These are phyloP conservation scores for Gloeopeniophorella convolvens DNA, from an alignment of 768 basidiomycete genomes.

Conservation along the genomic window DNA sequence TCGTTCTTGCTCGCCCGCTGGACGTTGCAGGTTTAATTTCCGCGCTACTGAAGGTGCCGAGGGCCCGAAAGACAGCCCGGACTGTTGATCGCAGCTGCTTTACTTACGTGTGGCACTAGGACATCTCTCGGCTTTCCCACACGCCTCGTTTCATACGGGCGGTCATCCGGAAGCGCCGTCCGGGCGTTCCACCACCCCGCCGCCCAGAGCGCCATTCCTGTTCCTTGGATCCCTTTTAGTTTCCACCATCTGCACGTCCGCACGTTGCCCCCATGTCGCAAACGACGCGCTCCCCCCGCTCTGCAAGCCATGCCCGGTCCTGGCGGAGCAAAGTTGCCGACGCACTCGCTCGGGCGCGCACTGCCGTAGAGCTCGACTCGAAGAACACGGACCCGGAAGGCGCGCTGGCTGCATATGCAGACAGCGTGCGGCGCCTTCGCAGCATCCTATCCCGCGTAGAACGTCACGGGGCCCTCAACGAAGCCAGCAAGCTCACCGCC, in stretches of 20 bases:
- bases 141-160: no score
- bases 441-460: slow-evolving; percentile 8
- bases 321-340: slow-evolving; percentile 11
- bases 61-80: no score
- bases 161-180: no score
- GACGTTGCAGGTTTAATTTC: no score
- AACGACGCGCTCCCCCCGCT: not conserved
- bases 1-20: no score
- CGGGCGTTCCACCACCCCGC: no score
- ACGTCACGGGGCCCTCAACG: slow-evolving; percentile 6
- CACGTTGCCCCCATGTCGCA: not conserved
- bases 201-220: no score
- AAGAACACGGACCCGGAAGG: not conserved
- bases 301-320: not conserved
- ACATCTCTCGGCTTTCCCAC: no score
- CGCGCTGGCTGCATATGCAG: slow-evolving; percentile 2
- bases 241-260: not conserved
- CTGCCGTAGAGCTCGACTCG: slow-evolving; percentile 11
- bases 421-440: slow-evolving; percentile 9
- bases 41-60: no score
- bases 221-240: not conserved
- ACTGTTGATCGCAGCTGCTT: no score
- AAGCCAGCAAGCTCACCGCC: not conserved
- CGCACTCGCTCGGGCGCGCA: slow-evolving; percentile 2
- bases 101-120: no score